Evolutionary conservation across 805 yeast species (phyloP), one percentile per base, ranked within the genome.

Genomic region (Naumovozyma dairenensis): DNA sequence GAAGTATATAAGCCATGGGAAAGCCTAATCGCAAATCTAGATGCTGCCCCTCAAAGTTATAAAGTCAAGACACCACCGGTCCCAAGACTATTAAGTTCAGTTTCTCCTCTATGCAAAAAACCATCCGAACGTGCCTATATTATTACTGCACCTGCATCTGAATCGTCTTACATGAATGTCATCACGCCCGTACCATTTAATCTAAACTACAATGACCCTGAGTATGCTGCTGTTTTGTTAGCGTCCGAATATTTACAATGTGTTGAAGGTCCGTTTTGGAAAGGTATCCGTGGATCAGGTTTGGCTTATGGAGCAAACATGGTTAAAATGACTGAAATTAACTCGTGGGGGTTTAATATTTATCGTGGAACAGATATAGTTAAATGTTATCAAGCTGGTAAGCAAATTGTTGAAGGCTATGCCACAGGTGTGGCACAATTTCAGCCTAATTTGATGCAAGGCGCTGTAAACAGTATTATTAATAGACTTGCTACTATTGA

Each of bases 241-340:
- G 83, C 86, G 5, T 69, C 80, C 5, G 86, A 81, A 35, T 80
- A 77, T 47, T 63, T 92, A 36, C 81, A 79, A 43, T 80, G 85
- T 24, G 85, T 84, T 14, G 98, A 92, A 56, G 98, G 98, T 3
- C 98, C 97, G 22, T 79, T 89, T 42, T 89, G 97, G 96, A 72
- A 84, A 48, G 95, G 93, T 36, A 82, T 92, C 21, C 73, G 98
- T 59, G 98, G 98, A 26, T 71, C 86, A 1, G 98, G 98, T 2
- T 63, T 83, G 28, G 96, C 96, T 0, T 92, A 92, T 55, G 96
- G 96, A 25, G 92, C 89, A 1, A 66, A 63, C 35, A 65, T 84
- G 45, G 51, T 66, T 28, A 66, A 73, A 31, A 68, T 70, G 40
- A 51, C 72, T 9, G 95, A 85, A 44, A 60, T 72, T 26, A 89